These are phyloP conservation scores for Trichocomaceae sp. DNA, from an alignment of 2,329 filamentous ascomycete species.

Conservation along the genomic window DNA sequence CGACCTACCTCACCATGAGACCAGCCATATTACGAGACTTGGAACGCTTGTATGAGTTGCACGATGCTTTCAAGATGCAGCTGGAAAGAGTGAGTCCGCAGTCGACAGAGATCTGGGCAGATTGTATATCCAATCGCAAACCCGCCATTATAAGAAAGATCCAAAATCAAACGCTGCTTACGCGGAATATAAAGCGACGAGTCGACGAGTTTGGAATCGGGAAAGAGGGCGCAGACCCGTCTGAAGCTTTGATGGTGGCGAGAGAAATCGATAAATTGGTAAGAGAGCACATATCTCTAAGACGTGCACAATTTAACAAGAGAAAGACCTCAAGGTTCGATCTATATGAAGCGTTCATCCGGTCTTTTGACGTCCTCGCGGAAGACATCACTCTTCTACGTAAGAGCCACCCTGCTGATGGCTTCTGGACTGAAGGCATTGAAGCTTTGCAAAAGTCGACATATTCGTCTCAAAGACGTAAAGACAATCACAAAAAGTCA, in stretches of 20 bases:
- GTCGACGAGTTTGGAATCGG: constrained; percentile 22
- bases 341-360: constrained; percentile 84
- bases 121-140: constrained; percentile 16
- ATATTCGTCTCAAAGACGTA: constrained; percentile 59
- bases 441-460: constrained; percentile 74
- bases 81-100: constrained; percentile 65
- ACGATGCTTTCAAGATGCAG: constrained; percentile 71
- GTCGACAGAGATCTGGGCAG: constrained; percentile 36
- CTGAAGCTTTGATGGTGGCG: constrained; percentile 49
- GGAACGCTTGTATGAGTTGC: constrained; percentile 71
- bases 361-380: constrained; percentile 79
- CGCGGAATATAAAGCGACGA: constrained; percentile 24
- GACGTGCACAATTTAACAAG: constrained; percentile 42
- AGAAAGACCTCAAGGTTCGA: constrained; percentile 72
- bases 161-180: constrained; percentile 25
- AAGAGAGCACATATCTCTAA: constrained; percentile 16
- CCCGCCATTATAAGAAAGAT: constrained; percentile 25
- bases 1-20: constrained; percentile 65
- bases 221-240: constrained; percentile 45
- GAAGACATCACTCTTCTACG: constrained; percentile 67
- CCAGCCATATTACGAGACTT: constrained; percentile 73
- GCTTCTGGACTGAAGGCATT: constrained; percentile 73
- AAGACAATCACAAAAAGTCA: constrained; percentile 62
- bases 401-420: constrained; percentile 65
- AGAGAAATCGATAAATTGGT: constrained; percentile 50